Evolutionary conservation across 345 rosid species (phyloP).

Genomic region (Eutrema japonicum): DNA sequence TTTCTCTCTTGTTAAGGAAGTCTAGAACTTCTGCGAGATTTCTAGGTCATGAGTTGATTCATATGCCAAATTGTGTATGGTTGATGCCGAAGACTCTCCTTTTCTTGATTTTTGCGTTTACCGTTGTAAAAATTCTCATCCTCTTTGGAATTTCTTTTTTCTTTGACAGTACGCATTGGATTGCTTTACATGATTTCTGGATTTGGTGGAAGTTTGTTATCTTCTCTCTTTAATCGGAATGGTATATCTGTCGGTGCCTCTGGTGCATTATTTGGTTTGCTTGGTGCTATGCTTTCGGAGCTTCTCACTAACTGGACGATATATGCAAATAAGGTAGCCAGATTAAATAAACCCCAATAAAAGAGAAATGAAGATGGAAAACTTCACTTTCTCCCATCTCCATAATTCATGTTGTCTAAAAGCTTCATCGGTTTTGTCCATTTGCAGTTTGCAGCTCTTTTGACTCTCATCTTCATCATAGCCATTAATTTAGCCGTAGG

Average conservation of each 20-base stretch:
- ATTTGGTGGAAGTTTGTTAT: slow-evolving; percentile 89
- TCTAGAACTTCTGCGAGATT: background rate
- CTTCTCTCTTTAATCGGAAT: slow-evolving; percentile 73
- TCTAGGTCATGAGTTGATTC: background rate
- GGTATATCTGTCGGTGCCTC: slow-evolving; percentile 99
- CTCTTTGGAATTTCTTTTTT: slow-evolving; percentile 13
- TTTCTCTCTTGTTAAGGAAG: background rate
- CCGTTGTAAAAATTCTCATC: slow-evolving; percentile 1
- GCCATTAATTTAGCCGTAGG: slow-evolving; percentile 78
- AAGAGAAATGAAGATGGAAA: background rate
- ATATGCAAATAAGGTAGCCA: slow-evolving; percentile 78
- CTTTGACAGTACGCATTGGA: slow-evolving; percentile 76
- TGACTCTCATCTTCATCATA: slow-evolving; percentile 81
- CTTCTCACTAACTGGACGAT: slow-evolving; percentile 94
- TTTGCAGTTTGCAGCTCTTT: slow-evolving; percentile 79
- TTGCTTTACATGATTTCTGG: slow-evolving; percentile 77
- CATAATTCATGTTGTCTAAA: slow-evolving; percentile 29
- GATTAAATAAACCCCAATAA: too few species aligned
- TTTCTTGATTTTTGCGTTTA: background rate
- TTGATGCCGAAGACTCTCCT: background rate
- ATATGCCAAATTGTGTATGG: background rate
- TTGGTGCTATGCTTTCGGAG: slow-evolving; percentile 97
- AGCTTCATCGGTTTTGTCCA: slow-evolving; percentile 26
- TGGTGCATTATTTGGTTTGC: slow-evolving; percentile 94
- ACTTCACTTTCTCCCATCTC: background rate